A percentile compares a stretch with the other conserved stretches of the same genome.
Evolutionary conservation across 1,139 yeast species (phyloP).

Genomic region (Candida sojae): DNA sequence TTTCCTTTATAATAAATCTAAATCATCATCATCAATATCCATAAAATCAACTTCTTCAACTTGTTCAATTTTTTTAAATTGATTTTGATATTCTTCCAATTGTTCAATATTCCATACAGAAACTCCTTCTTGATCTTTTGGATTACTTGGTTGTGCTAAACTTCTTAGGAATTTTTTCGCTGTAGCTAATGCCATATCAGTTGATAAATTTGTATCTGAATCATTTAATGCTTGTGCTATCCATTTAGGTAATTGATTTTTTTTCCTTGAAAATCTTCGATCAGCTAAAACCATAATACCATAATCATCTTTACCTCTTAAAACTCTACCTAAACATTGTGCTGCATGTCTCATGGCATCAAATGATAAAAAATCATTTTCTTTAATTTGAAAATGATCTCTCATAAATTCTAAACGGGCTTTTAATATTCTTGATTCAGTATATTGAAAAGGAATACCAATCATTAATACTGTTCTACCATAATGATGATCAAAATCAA

Average conservation of each 20-base stretch:
- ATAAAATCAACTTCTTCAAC: conserved; percentile 35
- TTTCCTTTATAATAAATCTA: conserved; percentile 32
- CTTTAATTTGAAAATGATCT: conserved; percentile 89
- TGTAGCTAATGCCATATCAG: conserved; percentile 96
- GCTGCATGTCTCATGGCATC: conserved; percentile 99
- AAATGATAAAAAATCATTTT: conserved; percentile 91
- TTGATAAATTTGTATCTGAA: conserved; percentile 87
- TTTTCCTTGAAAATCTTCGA: conserved; percentile 83
- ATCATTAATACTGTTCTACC: conserved; percentile 98
- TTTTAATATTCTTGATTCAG: conserved; percentile 92
- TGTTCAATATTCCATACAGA: conserved; percentile 89
- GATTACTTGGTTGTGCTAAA: conserved; percentile 91
- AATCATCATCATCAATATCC: conserved; percentile 52
- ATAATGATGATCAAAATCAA: conserved; percentile 98
- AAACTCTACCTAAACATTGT: conserved; percentile 94
- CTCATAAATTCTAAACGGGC: conserved; percentile 92
- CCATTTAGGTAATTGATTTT: conserved; percentile 93
- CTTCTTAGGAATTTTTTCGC: conserved; percentile 90
- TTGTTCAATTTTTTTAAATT: conserved; percentile 33
- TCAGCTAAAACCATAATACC: conserved; percentile 99
- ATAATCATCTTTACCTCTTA: conserved; percentile 97
- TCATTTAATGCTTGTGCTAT: conserved; percentile 89
- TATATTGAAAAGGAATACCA: conserved; percentile 98
- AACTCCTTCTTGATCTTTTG: conserved; percentile 91
- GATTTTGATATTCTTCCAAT: conserved; percentile 60